Evolutionary conservation across 1,284 basidiomycete genomes (phyloP).

Genomic region (Rhizoctonia solani): DNA sequence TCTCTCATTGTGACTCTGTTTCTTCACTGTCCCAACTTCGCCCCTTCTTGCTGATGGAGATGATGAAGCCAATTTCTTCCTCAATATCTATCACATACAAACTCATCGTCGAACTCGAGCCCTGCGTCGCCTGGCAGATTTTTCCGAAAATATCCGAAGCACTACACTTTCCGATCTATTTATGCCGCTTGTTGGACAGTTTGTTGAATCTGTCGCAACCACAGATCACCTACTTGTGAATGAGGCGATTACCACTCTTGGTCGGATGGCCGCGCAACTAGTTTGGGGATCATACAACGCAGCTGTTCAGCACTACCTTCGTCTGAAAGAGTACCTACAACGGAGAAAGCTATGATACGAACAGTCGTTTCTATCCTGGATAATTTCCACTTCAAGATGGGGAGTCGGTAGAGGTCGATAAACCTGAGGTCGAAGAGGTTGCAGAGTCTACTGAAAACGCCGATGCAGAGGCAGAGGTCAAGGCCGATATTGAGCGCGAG

Average conservation of each 20-base stretch:
- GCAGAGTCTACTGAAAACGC: constrained; percentile 43
- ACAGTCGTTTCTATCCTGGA: constrained; percentile 86
- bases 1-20: constrained; percentile 67
- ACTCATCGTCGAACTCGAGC: constrained; percentile 89
- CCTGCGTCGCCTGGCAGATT: constrained; percentile 81
- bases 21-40: constrained; percentile 73
- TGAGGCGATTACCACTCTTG: constrained; percentile 82
- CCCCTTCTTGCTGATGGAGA: constrained; percentile 87
- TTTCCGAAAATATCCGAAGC: constrained; percentile 70
- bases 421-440: constrained; percentile 42
- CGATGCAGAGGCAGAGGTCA: no score
- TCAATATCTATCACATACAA: constrained; percentile 95
- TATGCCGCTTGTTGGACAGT: constrained; percentile 84
- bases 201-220: constrained; percentile 69
- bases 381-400: constrained; percentile 90
- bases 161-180: constrained; percentile 82
- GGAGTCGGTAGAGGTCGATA: constrained; percentile 45
- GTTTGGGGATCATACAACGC: constrained; percentile 87
- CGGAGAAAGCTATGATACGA: constrained; percentile 85
- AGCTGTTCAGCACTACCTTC: constrained; percentile 82
- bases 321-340: constrained; percentile 67
- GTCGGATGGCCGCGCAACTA: constrained; percentile 72
- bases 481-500: constrained; percentile 36
- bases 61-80: constrained; percentile 96
- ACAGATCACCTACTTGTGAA: constrained; percentile 90